A percentile compares a stretch with the other conserved stretches of the same genome.
These are phyloP conservation scores for Lentinula edodes DNA, from an alignment of 768 basidiomycete genomes.

Conservation along the genomic window DNA sequence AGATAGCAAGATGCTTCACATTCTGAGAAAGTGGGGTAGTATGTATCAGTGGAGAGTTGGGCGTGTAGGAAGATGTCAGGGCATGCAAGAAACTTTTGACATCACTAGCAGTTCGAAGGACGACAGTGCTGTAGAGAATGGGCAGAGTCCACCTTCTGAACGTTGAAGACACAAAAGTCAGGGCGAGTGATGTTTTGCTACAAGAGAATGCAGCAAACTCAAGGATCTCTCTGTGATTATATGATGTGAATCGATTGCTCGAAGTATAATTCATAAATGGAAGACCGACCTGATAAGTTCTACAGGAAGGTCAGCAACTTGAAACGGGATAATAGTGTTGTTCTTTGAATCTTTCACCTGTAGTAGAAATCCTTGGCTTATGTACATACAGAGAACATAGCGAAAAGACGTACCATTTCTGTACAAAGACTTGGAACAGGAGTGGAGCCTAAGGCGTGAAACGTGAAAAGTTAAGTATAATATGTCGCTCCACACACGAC, in stretches of 20 bases:
- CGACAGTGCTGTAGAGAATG: conserved; percentile 30
- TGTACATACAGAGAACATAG: background rate
- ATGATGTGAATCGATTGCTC: background rate
- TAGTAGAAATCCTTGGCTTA: conserved; percentile 17
- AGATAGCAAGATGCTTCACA: conserved; percentile 29
- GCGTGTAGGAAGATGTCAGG: conserved; percentile 13
- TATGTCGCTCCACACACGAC: conserved; percentile 23
- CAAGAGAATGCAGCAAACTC: conserved; percentile 26
- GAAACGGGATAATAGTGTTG: conserved; percentile 6
- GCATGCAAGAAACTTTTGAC: conserved; percentile 24
- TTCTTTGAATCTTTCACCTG: conserved; percentile 35
- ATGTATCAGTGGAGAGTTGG: conserved; percentile 10
- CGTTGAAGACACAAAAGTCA: conserved; percentile 29
- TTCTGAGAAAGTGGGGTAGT: conserved; percentile 5
- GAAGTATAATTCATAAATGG: background rate
- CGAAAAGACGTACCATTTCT: background rate
- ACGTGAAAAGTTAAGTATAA: conserved; percentile 27
- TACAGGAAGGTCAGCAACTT: conserved; percentile 16
- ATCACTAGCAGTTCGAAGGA: conserved; percentile 23
- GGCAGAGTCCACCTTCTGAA: conserved; percentile 27
- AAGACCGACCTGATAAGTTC: conserved; percentile 23
- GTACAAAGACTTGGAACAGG: background rate
- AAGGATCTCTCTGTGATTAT: conserved; percentile 18
- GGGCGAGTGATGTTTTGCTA: conserved; percentile 21
- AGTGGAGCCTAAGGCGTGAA: background rate